Conservation (phyloP, 139 green algal genomes). For the Haematococcus sp. region DNA sequence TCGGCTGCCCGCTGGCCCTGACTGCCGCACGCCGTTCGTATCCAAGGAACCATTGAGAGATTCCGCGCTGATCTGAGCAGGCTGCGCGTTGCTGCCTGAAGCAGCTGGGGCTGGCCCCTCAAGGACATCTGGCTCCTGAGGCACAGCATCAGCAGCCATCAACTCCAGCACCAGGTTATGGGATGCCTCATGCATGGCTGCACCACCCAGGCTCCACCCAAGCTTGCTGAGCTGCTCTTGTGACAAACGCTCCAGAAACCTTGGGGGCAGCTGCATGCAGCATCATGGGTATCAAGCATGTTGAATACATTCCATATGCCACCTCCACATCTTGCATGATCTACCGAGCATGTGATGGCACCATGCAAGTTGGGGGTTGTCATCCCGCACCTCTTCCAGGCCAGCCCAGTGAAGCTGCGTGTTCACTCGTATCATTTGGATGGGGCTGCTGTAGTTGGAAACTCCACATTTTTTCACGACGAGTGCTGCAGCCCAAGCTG, state of each 20-base stretch:
- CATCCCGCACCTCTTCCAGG: no score
- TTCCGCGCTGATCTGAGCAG: no score
- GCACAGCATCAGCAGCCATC: neutral
- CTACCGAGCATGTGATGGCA: neutral
- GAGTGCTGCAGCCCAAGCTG: no score
- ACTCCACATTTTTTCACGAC: no score
- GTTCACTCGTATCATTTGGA: no score
- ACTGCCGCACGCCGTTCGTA: no score
- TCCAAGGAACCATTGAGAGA: no score
- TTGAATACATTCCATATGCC: neutral
- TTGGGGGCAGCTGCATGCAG: neutral
- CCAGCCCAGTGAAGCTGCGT: no score
- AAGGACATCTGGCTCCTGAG: neutral
- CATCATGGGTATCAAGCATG: neutral
- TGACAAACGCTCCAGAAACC: neutral
- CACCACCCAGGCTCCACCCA: neutral
- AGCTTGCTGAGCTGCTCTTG: neutral
- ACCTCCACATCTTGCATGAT: neutral
- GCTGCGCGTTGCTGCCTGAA: neutral
- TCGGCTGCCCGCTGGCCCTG: no score
- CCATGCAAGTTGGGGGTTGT: neutral
- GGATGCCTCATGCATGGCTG: neutral
- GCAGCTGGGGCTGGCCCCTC: neutral
- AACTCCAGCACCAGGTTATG: constrained; percentile 6
- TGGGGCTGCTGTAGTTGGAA: no score